Conservation (phyloP, 192 early-diverging fungal species). For the Gigaspora rosea region DNA sequence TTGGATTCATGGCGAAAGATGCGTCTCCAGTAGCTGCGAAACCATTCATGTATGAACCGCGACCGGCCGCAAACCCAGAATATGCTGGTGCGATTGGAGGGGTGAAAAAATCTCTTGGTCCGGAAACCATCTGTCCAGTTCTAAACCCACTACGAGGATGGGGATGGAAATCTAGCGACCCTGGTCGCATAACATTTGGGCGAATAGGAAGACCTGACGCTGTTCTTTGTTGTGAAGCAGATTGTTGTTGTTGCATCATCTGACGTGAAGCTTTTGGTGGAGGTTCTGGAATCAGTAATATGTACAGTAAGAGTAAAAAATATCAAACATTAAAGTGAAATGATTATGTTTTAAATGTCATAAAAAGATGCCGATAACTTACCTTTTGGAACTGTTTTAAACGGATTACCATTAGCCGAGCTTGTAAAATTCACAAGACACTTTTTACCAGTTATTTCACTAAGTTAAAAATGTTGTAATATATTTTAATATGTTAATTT, state of each 20-base stretch:
- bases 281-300: slow-evolving; percentile 32
- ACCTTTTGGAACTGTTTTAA: slow-evolving; percentile 48
- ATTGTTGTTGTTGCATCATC: slow-evolving; percentile 28
- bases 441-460: slow-evolving; percentile 39
- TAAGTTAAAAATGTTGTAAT: slow-evolving; percentile 5
- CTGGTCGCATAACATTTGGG: slow-evolving; percentile 24
- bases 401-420: slow-evolving; percentile 41
- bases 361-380: background rate
- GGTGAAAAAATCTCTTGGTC: slow-evolving; percentile 33
- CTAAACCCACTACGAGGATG: slow-evolving; percentile 21
- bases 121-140: slow-evolving; percentile 3
- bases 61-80: slow-evolving; percentile 16
- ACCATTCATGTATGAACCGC: slow-evolving; percentile 35
- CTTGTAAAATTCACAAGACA: slow-evolving; percentile 39
- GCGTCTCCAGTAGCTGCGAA: slow-evolving; percentile 23
- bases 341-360: no score
- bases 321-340: background rate
- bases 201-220: slow-evolving; percentile 26
- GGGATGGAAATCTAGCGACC: slow-evolving; percentile 25
- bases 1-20: slow-evolving; percentile 21
- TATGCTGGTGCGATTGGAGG: slow-evolving; percentile 26
- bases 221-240: slow-evolving; percentile 16
- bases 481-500: background rate
- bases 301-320: background rate
- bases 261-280: slow-evolving; percentile 33